These are phyloP conservation scores for Phytopythium ostracodes DNA, from an alignment of 352 stramenopile species.

Conservation along the genomic window DNA sequence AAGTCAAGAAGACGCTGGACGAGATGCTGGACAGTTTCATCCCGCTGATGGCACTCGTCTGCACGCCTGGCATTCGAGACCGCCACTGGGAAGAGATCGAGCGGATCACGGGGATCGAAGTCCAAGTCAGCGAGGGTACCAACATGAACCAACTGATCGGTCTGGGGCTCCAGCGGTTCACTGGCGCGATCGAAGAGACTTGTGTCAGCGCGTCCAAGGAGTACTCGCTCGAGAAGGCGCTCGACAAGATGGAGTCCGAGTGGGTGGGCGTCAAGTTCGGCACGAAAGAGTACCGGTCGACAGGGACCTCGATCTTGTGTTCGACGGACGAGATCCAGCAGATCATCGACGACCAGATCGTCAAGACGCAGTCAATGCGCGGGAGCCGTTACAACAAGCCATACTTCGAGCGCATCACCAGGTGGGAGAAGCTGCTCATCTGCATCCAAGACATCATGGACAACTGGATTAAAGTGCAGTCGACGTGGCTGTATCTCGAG, in stretches of 20 bases:
- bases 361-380: slow-evolving; percentile 95
- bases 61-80: slow-evolving; percentile 88
- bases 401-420: slow-evolving; percentile 84
- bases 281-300: slow-evolving; percentile 92
- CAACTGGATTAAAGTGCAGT: slow-evolving; percentile 93
- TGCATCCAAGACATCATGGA: slow-evolving; percentile 92
- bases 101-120: slow-evolving; percentile 78
- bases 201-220: slow-evolving; percentile 93
- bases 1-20: slow-evolving; percentile 79
- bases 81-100: slow-evolving; percentile 94
- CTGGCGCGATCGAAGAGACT: slow-evolving; percentile 88
- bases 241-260: slow-evolving; percentile 93
- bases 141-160: slow-evolving; percentile 91
- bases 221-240: slow-evolving; percentile 89
- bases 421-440: slow-evolving; percentile 90
- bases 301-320: slow-evolving; percentile 89
- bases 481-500: slow-evolving; percentile 92
- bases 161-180: slow-evolving; percentile 83
- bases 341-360: slow-evolving; percentile 94
- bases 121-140: slow-evolving; percentile 87
- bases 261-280: slow-evolving; percentile 91
- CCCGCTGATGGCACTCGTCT: slow-evolving; percentile 91
- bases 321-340: slow-evolving; percentile 90
- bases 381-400: slow-evolving; percentile 92
- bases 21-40: slow-evolving; percentile 88